Evolutionary conservation across 2,329 filamentous ascomycete genomes (phyloP).

Genomic region (Tolypocladium amazonense): DNA sequence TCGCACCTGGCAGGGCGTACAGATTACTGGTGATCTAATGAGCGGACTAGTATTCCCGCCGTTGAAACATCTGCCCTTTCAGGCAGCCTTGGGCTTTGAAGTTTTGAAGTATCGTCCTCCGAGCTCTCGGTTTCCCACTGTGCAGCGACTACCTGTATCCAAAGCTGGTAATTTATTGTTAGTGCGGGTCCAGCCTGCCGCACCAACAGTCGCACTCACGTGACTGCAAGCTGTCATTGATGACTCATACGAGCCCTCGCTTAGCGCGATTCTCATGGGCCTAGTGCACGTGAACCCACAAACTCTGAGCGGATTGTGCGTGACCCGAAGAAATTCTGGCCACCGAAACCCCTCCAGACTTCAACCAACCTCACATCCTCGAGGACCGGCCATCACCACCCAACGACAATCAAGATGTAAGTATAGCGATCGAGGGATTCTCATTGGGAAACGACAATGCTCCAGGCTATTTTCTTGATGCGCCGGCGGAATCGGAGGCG

Average conservation of each 20-base stretch:
- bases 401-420: conserved; percentile 35
- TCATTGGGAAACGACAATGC: not conserved
- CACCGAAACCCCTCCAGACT: conserved; percentile 27
- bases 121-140: too few species aligned
- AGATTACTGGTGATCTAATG: not conserved
- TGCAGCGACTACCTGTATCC: too few species aligned
- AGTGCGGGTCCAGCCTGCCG: not conserved
- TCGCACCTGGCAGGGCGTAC: not conserved
- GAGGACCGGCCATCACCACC: conserved; percentile 30
- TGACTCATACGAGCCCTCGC: conserved; percentile 28
- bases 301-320: conserved; percentile 25
- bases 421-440: conserved; percentile 13
- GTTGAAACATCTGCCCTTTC: not conserved
- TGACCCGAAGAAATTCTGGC: conserved; percentile 29
- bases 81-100: not conserved
- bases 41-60: not conserved
- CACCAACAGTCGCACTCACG: not conserved
- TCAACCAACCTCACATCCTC: conserved; percentile 22
- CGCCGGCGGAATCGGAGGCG: not conserved
- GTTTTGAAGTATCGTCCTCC: too few species aligned
- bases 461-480: not conserved
- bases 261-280: conserved; percentile 21
- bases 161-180: not conserved
- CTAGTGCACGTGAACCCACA: conserved; percentile 31
- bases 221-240: not conserved